Evolutionary conservation across 805 yeast species (phyloP).

Genomic region (Wickerhamomyces canadensis): DNA sequence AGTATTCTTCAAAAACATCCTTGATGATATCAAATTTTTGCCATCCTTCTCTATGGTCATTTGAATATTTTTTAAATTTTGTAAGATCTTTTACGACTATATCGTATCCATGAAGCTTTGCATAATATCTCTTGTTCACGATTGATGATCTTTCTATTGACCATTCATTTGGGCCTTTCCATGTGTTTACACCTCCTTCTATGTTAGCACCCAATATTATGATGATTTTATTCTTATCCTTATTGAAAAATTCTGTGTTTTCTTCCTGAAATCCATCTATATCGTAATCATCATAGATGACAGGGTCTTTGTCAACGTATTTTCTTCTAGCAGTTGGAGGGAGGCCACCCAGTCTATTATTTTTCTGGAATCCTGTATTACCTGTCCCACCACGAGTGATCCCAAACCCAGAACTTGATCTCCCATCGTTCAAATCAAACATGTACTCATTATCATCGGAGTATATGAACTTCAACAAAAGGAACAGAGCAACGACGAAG

Average conservation of each 20-base stretch:
- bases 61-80: slow-evolving; percentile 41
- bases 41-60: slow-evolving; percentile 45
- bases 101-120: slow-evolving; percentile 44
- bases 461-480: not conserved
- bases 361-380: slow-evolving; percentile 14
- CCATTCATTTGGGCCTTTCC: slow-evolving; percentile 37
- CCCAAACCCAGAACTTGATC: slow-evolving; percentile 19
- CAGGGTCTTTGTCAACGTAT: slow-evolving; percentile 10
- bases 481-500: not conserved
- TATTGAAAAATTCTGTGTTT: slow-evolving; percentile 5
- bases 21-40: slow-evolving; percentile 34
- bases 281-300: slow-evolving; percentile 10
- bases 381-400: slow-evolving; percentile 25
- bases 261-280: slow-evolving; percentile 5
- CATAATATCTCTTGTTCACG: slow-evolving; percentile 41
- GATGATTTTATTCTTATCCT: slow-evolving; percentile 27
- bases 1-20: slow-evolving; percentile 29
- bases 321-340: slow-evolving; percentile 19
- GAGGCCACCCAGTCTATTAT: slow-evolving; percentile 19
- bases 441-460: slow-evolving; percentile 6
- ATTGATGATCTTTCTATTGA: slow-evolving; percentile 43
- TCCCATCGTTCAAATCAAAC: slow-evolving; percentile 19
- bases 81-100: slow-evolving; percentile 41
- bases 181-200: slow-evolving; percentile 35
- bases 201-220: slow-evolving; percentile 34